Conservation (phyloP, 2,329 filamentous ascomycete genomes). For the Aspergillus sp. region DNA sequence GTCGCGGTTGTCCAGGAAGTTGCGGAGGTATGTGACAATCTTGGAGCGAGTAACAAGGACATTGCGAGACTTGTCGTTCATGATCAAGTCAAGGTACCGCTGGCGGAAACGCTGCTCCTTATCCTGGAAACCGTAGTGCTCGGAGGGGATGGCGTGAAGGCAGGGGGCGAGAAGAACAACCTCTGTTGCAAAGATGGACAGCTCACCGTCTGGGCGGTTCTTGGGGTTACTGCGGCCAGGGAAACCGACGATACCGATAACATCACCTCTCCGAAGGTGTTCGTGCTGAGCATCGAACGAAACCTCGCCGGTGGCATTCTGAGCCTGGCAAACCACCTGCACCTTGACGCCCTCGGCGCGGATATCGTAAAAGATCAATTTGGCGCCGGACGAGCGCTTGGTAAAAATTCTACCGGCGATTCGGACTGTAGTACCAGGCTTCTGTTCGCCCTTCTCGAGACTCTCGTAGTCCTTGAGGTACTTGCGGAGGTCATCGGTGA, state of each 20-base stretch:
- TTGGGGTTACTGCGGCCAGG: slow-evolving; percentile 86
- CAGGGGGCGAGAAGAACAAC: slow-evolving; percentile 87
- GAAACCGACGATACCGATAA: slow-evolving; percentile 85
- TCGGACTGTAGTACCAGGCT: slow-evolving; percentile 74
- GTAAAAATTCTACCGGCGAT: slow-evolving; percentile 88
- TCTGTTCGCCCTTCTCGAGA: slow-evolving; percentile 85
- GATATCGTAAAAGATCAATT: slow-evolving; percentile 91
- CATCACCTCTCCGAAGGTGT: slow-evolving; percentile 85
- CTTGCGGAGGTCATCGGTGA: slow-evolving; percentile 79
- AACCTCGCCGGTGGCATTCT: slow-evolving; percentile 71
- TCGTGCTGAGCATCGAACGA: slow-evolving; percentile 89
- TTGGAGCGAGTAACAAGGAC: slow-evolving; percentile 84
- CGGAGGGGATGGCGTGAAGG: slow-evolving; percentile 80
- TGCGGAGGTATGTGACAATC: slow-evolving; percentile 86
- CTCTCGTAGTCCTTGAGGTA: slow-evolving; percentile 75
- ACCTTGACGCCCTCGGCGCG: slow-evolving; percentile 75
- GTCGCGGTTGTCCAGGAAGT: slow-evolving; percentile 83
- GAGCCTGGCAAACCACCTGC: slow-evolving; percentile 90
- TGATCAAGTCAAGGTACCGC: slow-evolving; percentile 93
- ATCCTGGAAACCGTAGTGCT: slow-evolving; percentile 95
- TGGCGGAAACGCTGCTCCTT: slow-evolving; percentile 91
- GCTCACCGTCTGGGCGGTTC: slow-evolving; percentile 84
- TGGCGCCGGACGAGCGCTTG: slow-evolving; percentile 78
- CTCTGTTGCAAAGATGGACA: slow-evolving; percentile 90
- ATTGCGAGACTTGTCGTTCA: slow-evolving; percentile 86